Evolutionary conservation across 1,284 basidiomycete genomes (phyloP), one percentile per base, ranked within the genome.

Genomic region (Clitocybe nebularis): DNA sequence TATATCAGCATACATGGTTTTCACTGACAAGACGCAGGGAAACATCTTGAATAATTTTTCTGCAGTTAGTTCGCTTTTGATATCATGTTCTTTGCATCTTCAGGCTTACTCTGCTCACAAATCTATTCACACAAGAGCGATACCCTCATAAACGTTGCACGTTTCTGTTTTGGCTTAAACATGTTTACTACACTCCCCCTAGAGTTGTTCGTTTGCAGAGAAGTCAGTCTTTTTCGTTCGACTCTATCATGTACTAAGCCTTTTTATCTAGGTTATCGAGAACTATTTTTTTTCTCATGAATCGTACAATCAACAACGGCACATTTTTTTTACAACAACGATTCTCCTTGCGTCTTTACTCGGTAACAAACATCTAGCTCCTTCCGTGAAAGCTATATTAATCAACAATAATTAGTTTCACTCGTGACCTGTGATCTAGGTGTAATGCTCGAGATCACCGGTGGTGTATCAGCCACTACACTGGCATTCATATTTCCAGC

Each of bases 131-230:
- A n/a, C n/a, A n/a, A 89, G 85, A 72, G 77, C 53, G 89, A 94
- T 60, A 79, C 83, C 19, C 56, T 95, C 44, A 93, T 95, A 65
- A 95, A 98, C 60, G 75, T 98, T 41, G 95, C 95, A 4, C 79
- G 94, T 16, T 91, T 97, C 55, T 93, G 89, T 57, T 98, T 99
- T 57, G 95, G 95, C 3, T 66, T 95, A 47, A 99, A 99, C 66
- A 99, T 99, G 95, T 95, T 96, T 56, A 96, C 94, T 1, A 99
- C 95, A 0, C 77, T 94, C 13, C 93, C 93, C 0, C 71, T 97
- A 36, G 93, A 97, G 58, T 72, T 93, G 14, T 96, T 97, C 59
- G 93, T 97, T 10, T 96, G 93, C 57, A 77, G 93, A 68, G 93
- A 97, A 72, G 91, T 87, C 46, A 48, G 57, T 30, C 38, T 25